Base-by-base conservation (phyloP, 2,329 filamentous ascomycete genomes). In the Spiromastix sp. region DNA sequence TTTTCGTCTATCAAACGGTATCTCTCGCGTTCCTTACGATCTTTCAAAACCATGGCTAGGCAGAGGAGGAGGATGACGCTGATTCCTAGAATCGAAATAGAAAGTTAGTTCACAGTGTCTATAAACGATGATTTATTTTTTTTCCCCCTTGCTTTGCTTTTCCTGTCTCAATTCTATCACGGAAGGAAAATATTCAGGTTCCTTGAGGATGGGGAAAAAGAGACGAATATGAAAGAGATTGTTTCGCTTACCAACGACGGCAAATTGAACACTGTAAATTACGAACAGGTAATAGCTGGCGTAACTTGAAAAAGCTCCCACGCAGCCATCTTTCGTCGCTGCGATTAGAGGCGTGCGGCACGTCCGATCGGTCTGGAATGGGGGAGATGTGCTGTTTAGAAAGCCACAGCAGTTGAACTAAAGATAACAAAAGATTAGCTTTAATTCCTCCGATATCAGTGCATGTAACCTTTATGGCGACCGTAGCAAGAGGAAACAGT, bases 1-100 rank as follows among this genome's bases (percentile, higher is more conserved):
- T 91, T 91, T 68, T 85, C 77, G 52, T 89, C 83, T 50, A 91
- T 87, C 52, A 82, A 71, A 40, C 77, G 74, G 63, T 85, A 91
- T 40, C 84, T 71, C 59, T 82, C 77, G 50, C 76, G 74, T 64
- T 91, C 84, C 61, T 81, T 82, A 52, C 83, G 77, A 49, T 85
- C 79, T 68, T 86, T 87, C 49, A 85, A 67, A 29, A 91, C 67
- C 60, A 85, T 85, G 19, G 80, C 78, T 9, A 80, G 77, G 46
- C 75, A 73, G 37, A 89, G 64, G 45, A 89, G 63, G 32, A 89
- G 66, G 34, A 84, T 51, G 27, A 71, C 71, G 51, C 86, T 77
- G 44, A 85, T 56, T 38, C 70, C 71, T 72, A 42, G 11, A 37
- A n/a, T n/a, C n/a, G 12, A 32, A 28, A 17, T 21, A 27, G n/a